Evolutionary conservation across 352 stramenopile species (phyloP), one percentile per base, ranked within the genome.

Genomic region (Phytopythium cucurbitacearum): DNA sequence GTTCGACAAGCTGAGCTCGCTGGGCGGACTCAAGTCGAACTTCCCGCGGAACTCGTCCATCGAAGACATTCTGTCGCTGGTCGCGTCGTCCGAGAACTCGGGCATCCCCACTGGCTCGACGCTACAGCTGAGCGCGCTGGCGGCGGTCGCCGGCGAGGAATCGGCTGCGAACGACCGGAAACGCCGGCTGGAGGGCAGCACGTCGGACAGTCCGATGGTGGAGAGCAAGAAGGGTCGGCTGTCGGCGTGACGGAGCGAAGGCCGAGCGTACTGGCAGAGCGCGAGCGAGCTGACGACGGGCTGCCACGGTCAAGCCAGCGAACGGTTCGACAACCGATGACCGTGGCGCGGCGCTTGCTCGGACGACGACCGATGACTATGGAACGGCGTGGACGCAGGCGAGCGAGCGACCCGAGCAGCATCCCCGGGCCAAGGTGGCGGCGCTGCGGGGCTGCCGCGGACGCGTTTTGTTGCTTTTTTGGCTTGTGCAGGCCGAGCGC

Each of bases 41-140:
- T 89, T 93, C 49, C 82, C 82, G 12, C 82, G 82, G 34, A 93
- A 93, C 62, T 94, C 84, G 16, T 94, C 84, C 11, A 91, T 94
- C 41, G 84, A 94, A 54, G 84, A 94, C 53, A 94, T 94, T 61
- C 55, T 94, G 46, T 94, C 84, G 51, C 68, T 94, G 1, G 81
- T 94, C 41, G 83, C 83, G 15, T 89, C 79, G 36, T 91, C 80
- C 3, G 80, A 91, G 63, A 77, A 68, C n/a, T 69, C 65, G 4
- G 67, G 76, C 40, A 45, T 81, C 42, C 57, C 64, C 3, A 78
- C 65, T 3, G 73, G 74, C 39, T 91, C 80, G 15, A 73, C 74
- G 47, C 46, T 91, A 53, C 80, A 91, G 57, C 48, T 89, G 46
- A 91, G 68, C 49, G 77, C 80, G 21, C 48, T 91, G 34, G 80